Base-by-base conservation (phyloP, 129 eudicot genomes). In the Ambrosia artemisiifolia region DNA sequence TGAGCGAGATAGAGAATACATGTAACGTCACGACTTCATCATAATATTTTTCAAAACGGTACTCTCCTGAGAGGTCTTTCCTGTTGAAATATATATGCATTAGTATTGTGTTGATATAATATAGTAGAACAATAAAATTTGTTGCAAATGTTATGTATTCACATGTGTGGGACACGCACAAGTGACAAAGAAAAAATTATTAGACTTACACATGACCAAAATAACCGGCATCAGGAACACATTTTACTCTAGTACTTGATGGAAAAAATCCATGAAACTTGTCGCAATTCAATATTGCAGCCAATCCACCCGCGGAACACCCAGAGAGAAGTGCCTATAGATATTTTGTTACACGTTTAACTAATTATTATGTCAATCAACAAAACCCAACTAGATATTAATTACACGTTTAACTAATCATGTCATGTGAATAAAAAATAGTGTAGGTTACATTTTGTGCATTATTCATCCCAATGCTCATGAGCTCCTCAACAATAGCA, bases 401-500 rank as follows among this genome's bases (percentile, higher is more conserved):
- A 20, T 48, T 12, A 66, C 42, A 32, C 43, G 42, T 33, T 32
- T 60, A 33, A 32, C 19, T 60, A 32, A 60, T 60, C 65, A 60
- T 13, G 42, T 13, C 0, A 33, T 24, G 32, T 60, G 1, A 6
- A 60, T 7, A 57, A 60, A 59, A 60, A 62, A 59, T 49, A 71
- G 19, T 16, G n/a, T 30, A 43, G 8, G 5, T 12, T 74, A 83
- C 86, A 63, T 78, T 78, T 73, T 70, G 40, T 46, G 91, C 87
- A 80, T 70, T 57, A 33, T 74, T 62, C 87, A 86, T 83, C 36
- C 92, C 88, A 38, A 77, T 62, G 34, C 73, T 79, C 64, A 87
- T 60, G 49, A 87, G 76, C 67, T 87, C 88, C 65, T 87, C 83
- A 36, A 84, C 77, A 12, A 87, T 75, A 12, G 80, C 92, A 9